Evolutionary conservation across 495 filamentous ascomycete species (phyloP).

Genomic region (Trichoderma reesei): DNA sequence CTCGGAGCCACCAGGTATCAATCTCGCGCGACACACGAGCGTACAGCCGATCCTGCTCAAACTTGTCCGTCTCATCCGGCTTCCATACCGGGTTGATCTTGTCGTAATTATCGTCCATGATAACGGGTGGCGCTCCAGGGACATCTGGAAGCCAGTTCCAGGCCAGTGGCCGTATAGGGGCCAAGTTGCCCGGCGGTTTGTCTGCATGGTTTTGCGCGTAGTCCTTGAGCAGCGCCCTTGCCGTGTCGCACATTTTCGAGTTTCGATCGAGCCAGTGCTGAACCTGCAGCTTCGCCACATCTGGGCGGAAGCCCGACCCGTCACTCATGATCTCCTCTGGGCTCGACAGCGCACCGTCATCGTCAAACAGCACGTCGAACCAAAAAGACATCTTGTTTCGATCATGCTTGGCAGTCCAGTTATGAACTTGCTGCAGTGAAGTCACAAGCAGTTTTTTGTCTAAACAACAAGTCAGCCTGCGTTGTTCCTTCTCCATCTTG

Average conservation of each 20-base stretch:
- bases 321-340: conserved; percentile 37
- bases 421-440: conserved; percentile 82
- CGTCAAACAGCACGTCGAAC: conserved; percentile 70
- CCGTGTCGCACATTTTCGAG: conserved; percentile 36
- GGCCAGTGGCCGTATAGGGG: conserved; percentile 25
- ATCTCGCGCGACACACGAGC: conserved; percentile 47
- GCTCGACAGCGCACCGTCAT: conserved; percentile 26
- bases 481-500: not conserved
- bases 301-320: conserved; percentile 30
- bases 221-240: conserved; percentile 28
- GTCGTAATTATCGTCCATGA: conserved; percentile 22
- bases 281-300: conserved; percentile 32
- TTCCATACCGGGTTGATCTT: conserved; percentile 32
- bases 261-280: conserved; percentile 44
- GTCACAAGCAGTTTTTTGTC: conserved; percentile 86
- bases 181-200: conserved; percentile 26
- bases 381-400: conserved; percentile 84
- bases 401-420: conserved; percentile 86
- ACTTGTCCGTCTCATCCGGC: conserved; percentile 36
- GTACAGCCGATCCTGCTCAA: conserved; percentile 41
- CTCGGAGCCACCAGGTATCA: conserved; percentile 47
- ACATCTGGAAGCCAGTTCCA: conserved; percentile 35
- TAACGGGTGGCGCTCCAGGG: conserved; percentile 20
- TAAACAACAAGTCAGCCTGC: conserved; percentile 25
- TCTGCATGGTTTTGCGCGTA: conserved; percentile 25